A percentile compares a stretch with the other conserved stretches of the same genome.
phyloP scores from a whole-genome alignment of 139 green algal genomes.

The Pedinophyceae sp. region DNA sequence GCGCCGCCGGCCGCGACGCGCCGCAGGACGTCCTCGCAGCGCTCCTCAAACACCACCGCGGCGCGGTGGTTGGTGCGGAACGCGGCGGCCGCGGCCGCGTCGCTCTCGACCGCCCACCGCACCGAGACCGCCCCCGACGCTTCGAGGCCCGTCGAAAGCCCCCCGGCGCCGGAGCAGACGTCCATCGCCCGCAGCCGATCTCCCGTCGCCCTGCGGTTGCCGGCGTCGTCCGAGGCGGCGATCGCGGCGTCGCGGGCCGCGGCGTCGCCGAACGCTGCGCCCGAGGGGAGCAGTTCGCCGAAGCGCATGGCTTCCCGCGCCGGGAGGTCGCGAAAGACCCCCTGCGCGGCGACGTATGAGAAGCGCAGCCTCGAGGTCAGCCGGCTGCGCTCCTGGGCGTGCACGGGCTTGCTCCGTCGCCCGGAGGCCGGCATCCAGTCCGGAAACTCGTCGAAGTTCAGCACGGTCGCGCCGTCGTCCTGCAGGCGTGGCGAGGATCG shows the following conservation, averaged over 20 bases:
- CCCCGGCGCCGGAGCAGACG: conserved; percentile 92
- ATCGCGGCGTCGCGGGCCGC: too few relatives aligned
- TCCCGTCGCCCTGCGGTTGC: conserved; percentile 9
- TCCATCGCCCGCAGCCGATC: conserved; percentile 59
- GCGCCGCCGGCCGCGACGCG: conserved; percentile 64
- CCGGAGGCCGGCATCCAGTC: conserved; percentile 1
- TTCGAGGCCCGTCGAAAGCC: conserved; percentile 84
- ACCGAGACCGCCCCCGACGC: conserved; percentile 53
- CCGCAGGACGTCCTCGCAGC: conserved; percentile 83
- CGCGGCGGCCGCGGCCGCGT: conserved; percentile 64
- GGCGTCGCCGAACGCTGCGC: conserved; percentile 10
- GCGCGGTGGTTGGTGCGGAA: conserved; percentile 78
- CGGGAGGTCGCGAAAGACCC: conserved; percentile 65
- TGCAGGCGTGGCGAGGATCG: too few relatives aligned
- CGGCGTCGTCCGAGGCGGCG: conserved; percentile 13
- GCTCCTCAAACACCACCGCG: conserved; percentile 61
- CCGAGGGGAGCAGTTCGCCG: too few relatives aligned
- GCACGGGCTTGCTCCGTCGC: conserved; percentile 15
- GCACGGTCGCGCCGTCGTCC: background rate
- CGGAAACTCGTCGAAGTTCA: background rate
- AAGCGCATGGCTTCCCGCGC: conserved; percentile 30
- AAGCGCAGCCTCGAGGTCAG: too few relatives aligned
- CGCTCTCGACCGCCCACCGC: conserved; percentile 92
- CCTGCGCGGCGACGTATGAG: conserved; percentile 61
- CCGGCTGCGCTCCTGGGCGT: conserved; percentile 11